phyloP scores from a whole-genome alignment of 192 early-diverging fungal genomes.

The Umbelopsis isabellina region DNA sequence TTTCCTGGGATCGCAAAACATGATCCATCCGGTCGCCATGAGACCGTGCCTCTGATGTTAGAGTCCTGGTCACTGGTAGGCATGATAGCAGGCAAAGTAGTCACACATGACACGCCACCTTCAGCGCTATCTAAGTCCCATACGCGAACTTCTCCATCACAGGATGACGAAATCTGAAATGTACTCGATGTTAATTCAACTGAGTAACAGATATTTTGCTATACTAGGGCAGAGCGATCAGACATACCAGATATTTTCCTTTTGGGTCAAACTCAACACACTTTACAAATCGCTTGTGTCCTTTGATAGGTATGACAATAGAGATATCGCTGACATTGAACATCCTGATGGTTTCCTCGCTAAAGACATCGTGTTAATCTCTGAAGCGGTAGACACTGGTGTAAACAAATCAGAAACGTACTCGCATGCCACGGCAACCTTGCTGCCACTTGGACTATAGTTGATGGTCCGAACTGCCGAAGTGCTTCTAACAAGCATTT shows the following conservation, averaged over 20 bases:
- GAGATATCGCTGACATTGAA: slow-evolving; percentile 26
- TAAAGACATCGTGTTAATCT: slow-evolving; percentile 1
- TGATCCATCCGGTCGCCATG: slow-evolving; percentile 69
- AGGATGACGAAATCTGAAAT: slow-evolving; percentile 48
- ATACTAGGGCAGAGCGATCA: slow-evolving; percentile 18
- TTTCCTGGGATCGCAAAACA: slow-evolving; percentile 61
- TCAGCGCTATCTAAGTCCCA: slow-evolving; percentile 61
- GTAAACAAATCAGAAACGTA: slow-evolving; percentile 14
- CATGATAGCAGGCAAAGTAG: slow-evolving; percentile 40
- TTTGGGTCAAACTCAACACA: slow-evolving; percentile 36
- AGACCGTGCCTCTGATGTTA: slow-evolving; percentile 39
- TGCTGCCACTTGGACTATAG: slow-evolving; percentile 27
- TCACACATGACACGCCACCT: slow-evolving; percentile 41
- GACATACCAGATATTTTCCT: slow-evolving; percentile 35
- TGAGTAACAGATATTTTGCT: not conserved
- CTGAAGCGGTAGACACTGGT: not conserved
- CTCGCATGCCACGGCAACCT: slow-evolving; percentile 42
- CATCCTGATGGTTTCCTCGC: slow-evolving; percentile 36
- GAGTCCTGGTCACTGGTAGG: slow-evolving; percentile 48
- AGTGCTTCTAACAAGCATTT: slow-evolving; percentile 31
- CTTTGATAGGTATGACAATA: slow-evolving; percentile 30
- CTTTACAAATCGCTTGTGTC: slow-evolving; percentile 33
- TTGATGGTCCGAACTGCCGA: slow-evolving; percentile 32
- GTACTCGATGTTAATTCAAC: not conserved
- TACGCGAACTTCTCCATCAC: slow-evolving; percentile 65